phyloP scores from a whole-genome alignment of 208 protist genomes.

The Acanthamoeba healyi region DNA sequence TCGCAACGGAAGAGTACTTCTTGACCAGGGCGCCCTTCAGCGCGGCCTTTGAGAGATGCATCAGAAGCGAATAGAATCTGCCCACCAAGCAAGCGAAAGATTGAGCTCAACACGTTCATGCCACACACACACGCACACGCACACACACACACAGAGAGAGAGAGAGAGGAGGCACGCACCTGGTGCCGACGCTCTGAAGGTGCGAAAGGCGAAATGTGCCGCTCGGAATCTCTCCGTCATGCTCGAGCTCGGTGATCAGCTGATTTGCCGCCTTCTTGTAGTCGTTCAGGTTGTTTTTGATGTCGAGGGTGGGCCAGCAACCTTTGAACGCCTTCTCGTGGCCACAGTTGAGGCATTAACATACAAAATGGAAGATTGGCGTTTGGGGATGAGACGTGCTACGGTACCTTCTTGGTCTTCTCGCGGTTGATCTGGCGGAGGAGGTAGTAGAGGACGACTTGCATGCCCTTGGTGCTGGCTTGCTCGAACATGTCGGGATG shows the following conservation, averaged over 20 bases:
- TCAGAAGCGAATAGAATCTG: slow-evolving; percentile 48
- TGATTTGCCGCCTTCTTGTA: slow-evolving; percentile 38
- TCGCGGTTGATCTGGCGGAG: slow-evolving; percentile 11
- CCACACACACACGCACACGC: too few species aligned
- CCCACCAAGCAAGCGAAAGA: too few species aligned
- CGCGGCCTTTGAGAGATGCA: neutral
- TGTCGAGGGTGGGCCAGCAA: slow-evolving; percentile 39
- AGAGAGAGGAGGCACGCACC: neutral
- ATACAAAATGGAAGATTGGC: too few species aligned
- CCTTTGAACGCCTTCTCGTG: slow-evolving; percentile 40
- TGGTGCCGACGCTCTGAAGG: slow-evolving; percentile 35
- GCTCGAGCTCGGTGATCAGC: slow-evolving; percentile 45
- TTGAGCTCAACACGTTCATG: too few species aligned
- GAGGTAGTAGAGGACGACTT: slow-evolving; percentile 52
- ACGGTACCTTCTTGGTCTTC: slow-evolving; percentile 50
- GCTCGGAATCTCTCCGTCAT: slow-evolving; percentile 22
- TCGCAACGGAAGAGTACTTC: neutral
- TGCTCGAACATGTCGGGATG: slow-evolving; percentile 57
- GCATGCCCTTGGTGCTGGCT: slow-evolving; percentile 63
- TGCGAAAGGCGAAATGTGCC: slow-evolving; percentile 54
- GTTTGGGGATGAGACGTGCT: too few species aligned
- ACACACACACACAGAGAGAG: too few species aligned
- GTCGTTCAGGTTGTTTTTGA: slow-evolving; percentile 32
- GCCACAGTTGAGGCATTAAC: too few species aligned
- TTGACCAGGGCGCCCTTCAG: neutral